Evolutionary conservation across 768 basidiomycete genomes (phyloP).

Genomic region (Xerocomus brunneocitrinus): DNA sequence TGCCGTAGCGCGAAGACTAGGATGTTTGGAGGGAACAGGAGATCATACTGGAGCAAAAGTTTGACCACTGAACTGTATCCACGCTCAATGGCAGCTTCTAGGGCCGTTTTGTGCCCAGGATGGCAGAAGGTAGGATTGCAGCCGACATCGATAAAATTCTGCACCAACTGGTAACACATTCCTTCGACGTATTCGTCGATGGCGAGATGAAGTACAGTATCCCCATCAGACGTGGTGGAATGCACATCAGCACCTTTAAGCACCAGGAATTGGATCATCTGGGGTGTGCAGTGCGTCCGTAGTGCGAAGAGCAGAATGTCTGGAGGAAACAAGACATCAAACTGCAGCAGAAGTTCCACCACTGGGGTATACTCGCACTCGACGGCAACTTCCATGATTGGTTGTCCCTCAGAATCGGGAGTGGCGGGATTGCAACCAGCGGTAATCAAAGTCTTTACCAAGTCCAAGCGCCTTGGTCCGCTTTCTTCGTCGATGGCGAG

Average conservation of each 20-base stretch:
- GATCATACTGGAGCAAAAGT: no score
- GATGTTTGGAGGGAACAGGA: neutral
- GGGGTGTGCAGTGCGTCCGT: neutral
- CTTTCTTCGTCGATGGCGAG: neutral
- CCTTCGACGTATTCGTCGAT: neutral
- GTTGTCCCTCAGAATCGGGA: neutral
- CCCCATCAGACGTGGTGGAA: neutral
- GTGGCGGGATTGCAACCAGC: neutral
- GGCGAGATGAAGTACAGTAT: neutral
- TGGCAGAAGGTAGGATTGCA: no score
- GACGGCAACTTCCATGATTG: neutral
- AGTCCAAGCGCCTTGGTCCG: neutral
- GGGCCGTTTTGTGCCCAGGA: no score
- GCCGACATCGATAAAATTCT: no score
- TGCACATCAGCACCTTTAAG: neutral
- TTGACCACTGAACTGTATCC: no score
- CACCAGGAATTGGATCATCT: neutral
- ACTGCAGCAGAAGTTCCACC: neutral
- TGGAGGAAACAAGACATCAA: neutral
- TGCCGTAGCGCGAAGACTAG: neutral
- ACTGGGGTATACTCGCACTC: neutral
- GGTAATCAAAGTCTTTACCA: neutral
- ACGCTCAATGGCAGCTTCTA: no score
- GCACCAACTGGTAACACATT: no score
- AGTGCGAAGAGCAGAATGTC: neutral